phyloP scores from a whole-genome alignment of 345 rosid species.

The Gossypium rotundifolium region DNA sequence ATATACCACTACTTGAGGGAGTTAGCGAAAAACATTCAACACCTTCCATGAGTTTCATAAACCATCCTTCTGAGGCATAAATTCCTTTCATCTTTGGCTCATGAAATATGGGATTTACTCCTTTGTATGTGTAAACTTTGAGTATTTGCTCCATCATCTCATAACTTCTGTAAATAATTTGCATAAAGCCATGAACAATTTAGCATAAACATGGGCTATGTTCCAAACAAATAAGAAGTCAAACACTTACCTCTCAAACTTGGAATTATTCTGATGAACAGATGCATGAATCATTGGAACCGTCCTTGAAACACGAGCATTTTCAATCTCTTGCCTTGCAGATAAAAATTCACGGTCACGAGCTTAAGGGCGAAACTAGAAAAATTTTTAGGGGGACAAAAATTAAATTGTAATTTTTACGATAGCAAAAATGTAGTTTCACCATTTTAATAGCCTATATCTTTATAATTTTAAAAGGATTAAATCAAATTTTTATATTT shows the following conservation, averaged over 20 bases:
- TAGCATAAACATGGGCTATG: neutral
- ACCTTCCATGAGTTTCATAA: constrained; percentile 76
- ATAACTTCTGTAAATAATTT: constrained; percentile 57
- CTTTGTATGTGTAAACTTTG: constrained; percentile 69
- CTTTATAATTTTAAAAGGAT: no score
- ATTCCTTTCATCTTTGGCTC: constrained; percentile 61
- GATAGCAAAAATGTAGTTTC: no score
- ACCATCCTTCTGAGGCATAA: constrained; percentile 93
- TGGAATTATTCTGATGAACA: constrained; percentile 58
- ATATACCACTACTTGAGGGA: no score
- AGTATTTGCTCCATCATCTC: constrained; percentile 69
- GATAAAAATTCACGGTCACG: constrained; percentile 54
- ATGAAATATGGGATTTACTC: constrained; percentile 73
- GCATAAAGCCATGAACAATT: constrained; percentile 2
- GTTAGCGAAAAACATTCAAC: no score
- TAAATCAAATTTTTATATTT: no score
- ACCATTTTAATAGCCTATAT: no score
- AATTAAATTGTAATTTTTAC: no score
- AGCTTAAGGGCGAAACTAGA: neutral
- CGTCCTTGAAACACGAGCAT: constrained; percentile 35
- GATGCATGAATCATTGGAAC: constrained; percentile 35
- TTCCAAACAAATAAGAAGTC: neutral
- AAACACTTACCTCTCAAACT: constrained; percentile 46
- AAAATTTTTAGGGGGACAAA: no score
- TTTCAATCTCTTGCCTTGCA: constrained; percentile 47